Evolutionary conservation across 208 protist species (phyloP).

Genomic region (Leishmania tropica): DNA sequence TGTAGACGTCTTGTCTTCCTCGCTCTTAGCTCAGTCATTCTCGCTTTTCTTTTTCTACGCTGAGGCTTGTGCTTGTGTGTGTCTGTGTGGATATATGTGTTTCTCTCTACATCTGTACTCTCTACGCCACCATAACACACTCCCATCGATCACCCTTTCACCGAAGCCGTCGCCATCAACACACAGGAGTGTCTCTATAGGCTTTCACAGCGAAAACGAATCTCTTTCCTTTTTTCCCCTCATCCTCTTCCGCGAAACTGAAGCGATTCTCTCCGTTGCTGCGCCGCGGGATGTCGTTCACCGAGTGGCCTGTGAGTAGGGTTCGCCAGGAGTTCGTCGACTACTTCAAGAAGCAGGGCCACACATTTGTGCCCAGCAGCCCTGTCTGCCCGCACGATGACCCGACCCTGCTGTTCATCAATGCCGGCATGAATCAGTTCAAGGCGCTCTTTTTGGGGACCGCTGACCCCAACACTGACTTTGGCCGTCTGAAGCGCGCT

Average conservation of each 20-base stretch:
- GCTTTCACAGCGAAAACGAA: background rate
- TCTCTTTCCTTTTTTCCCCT: background rate
- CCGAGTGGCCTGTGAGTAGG: constrained; percentile 80
- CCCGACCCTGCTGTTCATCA: constrained; percentile 98
- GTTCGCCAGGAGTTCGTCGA: constrained; percentile 95
- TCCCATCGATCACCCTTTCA: background rate
- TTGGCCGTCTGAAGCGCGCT: constrained; percentile 94
- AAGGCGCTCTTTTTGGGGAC: constrained; percentile 98
- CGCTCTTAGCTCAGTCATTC: background rate
- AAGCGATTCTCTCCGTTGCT: constrained; percentile 28
- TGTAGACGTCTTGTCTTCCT: background rate
- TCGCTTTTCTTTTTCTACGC: background rate
- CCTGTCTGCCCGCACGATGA: constrained; percentile 97
- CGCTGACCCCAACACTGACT: constrained; percentile 92
- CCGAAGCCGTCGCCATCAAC: background rate
- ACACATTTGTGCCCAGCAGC: constrained; percentile 93
- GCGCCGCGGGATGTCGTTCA: constrained; percentile 27
- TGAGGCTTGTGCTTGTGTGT: background rate
- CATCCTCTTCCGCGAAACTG: constrained; percentile 14
- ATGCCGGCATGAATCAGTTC: constrained; percentile 98
- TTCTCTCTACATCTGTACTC: background rate
- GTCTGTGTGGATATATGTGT: background rate
- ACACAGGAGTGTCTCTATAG: background rate
- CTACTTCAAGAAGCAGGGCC: constrained; percentile 93
- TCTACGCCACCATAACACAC: background rate